Base-by-base conservation (phyloP, 139 green algal genomes). In the Chlamydomonas sphaeroides region DNA sequence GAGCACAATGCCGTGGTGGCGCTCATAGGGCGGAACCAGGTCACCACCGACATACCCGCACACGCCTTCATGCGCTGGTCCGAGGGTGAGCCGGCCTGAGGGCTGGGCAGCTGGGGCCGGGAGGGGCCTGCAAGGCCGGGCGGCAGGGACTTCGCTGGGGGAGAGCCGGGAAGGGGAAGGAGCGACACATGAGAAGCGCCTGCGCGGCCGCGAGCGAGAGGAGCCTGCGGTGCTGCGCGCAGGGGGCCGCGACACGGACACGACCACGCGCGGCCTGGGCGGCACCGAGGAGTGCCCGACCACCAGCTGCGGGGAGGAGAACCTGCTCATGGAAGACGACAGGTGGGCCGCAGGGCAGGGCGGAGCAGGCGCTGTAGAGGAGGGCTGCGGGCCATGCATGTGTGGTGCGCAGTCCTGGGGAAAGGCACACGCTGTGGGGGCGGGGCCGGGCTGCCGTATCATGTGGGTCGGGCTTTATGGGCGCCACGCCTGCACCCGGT, bases 41-140 rank as follows among this genome's bases (percentile, higher is more conserved):
- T 92, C n/a, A 96, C 93, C 26, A 92, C 90, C 5, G 94, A 96
- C 84, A 93, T 97, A 3, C 91, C 94, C 7, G 90, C 87, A 23
- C 94, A 96, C 65, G 65, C 18, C 7, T 88, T 94, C 82, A 66
- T 97, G 69, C 84, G 87, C 3, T 88, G 87, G 36, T n/a, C 87
- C 1, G 35, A 84, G 3, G 86, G 78, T 68, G 49, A 42, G 65
- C 3, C 7, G n/a, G n/a, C n/a, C n/a, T n/a, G n/a, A n/a, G n/a
- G n/a, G n/a, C n/a, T n/a, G n/a, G n/a, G n/a, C n/a, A n/a, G n/a
- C n/a, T n/a, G n/a, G n/a, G n/a, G n/a, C n/a, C n/a, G n/a, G n/a
- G n/a, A n/a, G n/a, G n/a, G n/a, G n/a, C n/a, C n/a, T n/a, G n/a
- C n/a, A n/a, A n/a, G n/a, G n/a, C n/a, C n/a, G n/a, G n/a, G 41